A percentile compares a stretch with the other conserved stretches of the same genome.
Evolutionary conservation across 2,329 filamentous ascomycete species (phyloP).

Genomic region (Ophiostoma ulmi): DNA sequence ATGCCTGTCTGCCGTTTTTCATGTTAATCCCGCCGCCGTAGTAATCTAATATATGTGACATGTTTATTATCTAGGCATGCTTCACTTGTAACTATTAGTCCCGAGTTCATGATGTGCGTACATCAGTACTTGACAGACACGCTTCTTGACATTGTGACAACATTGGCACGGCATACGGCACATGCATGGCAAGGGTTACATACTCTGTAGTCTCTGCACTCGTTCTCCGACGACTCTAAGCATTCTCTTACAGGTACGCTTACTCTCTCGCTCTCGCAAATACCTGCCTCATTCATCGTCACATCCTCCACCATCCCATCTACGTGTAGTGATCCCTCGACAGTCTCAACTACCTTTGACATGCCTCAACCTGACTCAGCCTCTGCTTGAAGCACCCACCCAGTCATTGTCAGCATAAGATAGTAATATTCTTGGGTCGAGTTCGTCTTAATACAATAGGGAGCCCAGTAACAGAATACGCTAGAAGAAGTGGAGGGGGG

Average conservation of each 20-base stretch:
- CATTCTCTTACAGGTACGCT: background rate
- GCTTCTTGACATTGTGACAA: background rate
- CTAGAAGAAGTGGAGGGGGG: slow-evolving; percentile 12
- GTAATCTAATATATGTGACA: too few relatives aligned
- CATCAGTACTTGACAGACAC: background rate
- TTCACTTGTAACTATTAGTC: too few relatives aligned
- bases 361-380: too few relatives aligned
- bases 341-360: too few relatives aligned
- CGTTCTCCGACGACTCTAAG: background rate
- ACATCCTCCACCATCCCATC: background rate
- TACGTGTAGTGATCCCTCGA: background rate
- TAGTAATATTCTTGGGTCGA: background rate
- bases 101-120: background rate
- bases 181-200: background rate
- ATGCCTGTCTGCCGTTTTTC: background rate
- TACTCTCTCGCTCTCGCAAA: slow-evolving; percentile 4
- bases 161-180: slow-evolving; percentile 3
- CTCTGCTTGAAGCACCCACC: background rate
- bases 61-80: too few relatives aligned
- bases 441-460: background rate
- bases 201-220: background rate
- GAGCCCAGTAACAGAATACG: slow-evolving; percentile 1
- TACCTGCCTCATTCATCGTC: background rate
- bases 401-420: background rate
- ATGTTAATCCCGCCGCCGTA: background rate